These are phyloP conservation scores for Penicillium bialowiezense DNA, from an alignment of 495 filamentous ascomycete genomes.

Conservation along the genomic window DNA sequence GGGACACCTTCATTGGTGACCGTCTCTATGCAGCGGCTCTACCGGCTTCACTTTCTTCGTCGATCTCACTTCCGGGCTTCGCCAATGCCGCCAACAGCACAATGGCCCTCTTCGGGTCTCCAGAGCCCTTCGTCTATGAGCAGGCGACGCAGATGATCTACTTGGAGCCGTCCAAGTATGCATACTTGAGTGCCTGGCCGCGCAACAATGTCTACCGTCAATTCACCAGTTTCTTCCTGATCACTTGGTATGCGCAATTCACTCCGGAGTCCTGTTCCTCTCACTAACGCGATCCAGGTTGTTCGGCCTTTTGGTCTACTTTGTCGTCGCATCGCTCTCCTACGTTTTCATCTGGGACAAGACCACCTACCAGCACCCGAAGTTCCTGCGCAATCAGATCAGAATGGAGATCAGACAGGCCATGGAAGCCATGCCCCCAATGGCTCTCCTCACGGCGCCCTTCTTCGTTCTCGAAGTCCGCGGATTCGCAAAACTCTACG, in stretches of 20 bases:
- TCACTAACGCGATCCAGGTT: constrained; percentile 52
- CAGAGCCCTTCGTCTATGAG: constrained; percentile 58
- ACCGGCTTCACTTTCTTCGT: constrained; percentile 56
- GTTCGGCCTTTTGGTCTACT: constrained; percentile 82
- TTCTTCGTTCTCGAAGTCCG: constrained; percentile 80
- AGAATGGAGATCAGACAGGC: constrained; percentile 81
- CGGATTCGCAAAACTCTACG: constrained; percentile 86
- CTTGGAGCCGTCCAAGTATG: constrained; percentile 69
- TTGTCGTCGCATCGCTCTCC: constrained; percentile 75
- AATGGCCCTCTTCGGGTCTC: constrained; percentile 40
- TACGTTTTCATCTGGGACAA: constrained; percentile 96
- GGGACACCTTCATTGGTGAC: constrained; percentile 83
- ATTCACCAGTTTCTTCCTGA: constrained; percentile 68
- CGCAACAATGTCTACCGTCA: constrained; percentile 82
- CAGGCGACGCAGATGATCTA: constrained; percentile 70
- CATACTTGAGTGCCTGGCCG: constrained; percentile 76
- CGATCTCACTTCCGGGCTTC: constrained; percentile 41
- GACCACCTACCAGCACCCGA: constrained; percentile 81
- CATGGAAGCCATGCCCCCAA: constrained; percentile 69
- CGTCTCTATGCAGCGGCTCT: constrained; percentile 69
- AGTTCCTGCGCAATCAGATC: constrained; percentile 94
- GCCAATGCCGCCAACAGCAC: constrained; percentile 40
- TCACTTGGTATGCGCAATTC: constrained; percentile 72
- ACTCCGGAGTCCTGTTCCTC: neutral
- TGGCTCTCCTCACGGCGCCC: constrained; percentile 81